Percentiles rank a stretch among this genome's conserved stretches.
These are phyloP conservation scores for Blastocystis sp. DNA, from an alignment of 352 stramenopile species.

Conservation along the genomic window DNA sequence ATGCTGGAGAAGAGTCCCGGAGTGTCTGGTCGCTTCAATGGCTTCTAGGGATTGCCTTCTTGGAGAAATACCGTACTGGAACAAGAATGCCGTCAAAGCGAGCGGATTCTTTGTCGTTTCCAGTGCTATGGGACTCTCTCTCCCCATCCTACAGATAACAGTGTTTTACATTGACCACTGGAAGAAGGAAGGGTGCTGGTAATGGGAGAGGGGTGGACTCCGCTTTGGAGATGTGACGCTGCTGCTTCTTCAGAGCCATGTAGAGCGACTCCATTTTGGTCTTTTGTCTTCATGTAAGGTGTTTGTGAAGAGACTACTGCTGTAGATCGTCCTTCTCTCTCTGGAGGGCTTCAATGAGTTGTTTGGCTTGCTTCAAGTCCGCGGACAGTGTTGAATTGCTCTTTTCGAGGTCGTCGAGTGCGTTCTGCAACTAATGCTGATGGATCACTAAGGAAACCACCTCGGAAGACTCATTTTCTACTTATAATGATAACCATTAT, in stretches of 20 bases:
- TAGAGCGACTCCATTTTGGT: conserved; percentile 65
- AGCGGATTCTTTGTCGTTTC: neutral
- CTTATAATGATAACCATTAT: neutral
- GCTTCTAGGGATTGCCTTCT: neutral
- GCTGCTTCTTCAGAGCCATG: conserved; percentile 51
- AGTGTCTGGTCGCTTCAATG: conserved; percentile 51
- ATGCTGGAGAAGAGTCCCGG: conserved; percentile 57
- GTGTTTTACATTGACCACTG: no score
- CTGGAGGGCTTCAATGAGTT: conserved; percentile 29
- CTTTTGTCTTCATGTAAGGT: neutral
- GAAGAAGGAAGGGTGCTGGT: no score
- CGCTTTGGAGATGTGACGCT: neutral
- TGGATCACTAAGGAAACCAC: neutral
- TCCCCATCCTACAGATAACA: no score
- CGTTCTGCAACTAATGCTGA: conserved; percentile 17
- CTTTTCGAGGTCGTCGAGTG: conserved; percentile 43
- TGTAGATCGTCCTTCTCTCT: conserved; percentile 35
- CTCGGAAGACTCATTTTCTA: conserved; percentile 61
- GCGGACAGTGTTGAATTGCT: neutral
- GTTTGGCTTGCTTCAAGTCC: conserved; percentile 18
- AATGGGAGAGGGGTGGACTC: no score
- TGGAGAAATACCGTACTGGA: neutral
- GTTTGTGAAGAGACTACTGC: neutral
- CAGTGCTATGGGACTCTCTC: no score
- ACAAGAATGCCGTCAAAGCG: conserved; percentile 47